Base-by-base conservation (phyloP, 2,329 filamentous ascomycete species). In the Fragosphaeria purpurea region DNA sequence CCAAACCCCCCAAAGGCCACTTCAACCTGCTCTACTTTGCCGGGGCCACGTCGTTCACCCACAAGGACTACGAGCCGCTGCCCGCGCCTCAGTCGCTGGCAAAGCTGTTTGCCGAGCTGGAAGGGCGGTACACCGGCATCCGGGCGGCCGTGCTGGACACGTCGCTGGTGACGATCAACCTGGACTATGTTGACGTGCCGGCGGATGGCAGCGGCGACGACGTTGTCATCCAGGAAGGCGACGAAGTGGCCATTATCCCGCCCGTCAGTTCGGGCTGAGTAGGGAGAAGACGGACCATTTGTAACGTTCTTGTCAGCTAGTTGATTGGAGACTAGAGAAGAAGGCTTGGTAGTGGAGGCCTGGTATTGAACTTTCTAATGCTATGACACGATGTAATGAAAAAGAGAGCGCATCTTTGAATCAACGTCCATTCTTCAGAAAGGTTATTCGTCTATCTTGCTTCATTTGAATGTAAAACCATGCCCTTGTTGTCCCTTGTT, bases 1-100 rank as follows among this genome's bases (percentile, higher is more conserved):
- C 72, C 0, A 76, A 73, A 54, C 66, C 77, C 9, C 78, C 80
- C 1, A 56, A 69, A 42, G 82, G 77, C n/a, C 77, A 86, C 57
- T 94, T 93, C 70, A 85, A 77, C 51, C 70, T 94, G 44, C 78
- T 93, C 50, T 94, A 91, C 69, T 94, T 94, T 68, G 88, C 87
- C 52, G 77, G 80, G 55, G 86, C 86, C 11, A 76, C 77, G 51
- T 83, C 83, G 35, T 86, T 77, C 64, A 88, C 87, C 1, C 71
- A 72, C n/a, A 85, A 80, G 61, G 74, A 82, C 53, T 70, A 72
- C 54, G 87, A 93, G 61, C 61, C 69, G 12, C 63, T 93, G 9
- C 71, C 77, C 2, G 86, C 86, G 10, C 85, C 86, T 38, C 64
- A 90, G 38, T 69, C 75, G 2, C 64, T 88, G 33, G 64, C 68